Conservation (phyloP, 805 yeast genomes). For the Candida quercuum region DNA sequence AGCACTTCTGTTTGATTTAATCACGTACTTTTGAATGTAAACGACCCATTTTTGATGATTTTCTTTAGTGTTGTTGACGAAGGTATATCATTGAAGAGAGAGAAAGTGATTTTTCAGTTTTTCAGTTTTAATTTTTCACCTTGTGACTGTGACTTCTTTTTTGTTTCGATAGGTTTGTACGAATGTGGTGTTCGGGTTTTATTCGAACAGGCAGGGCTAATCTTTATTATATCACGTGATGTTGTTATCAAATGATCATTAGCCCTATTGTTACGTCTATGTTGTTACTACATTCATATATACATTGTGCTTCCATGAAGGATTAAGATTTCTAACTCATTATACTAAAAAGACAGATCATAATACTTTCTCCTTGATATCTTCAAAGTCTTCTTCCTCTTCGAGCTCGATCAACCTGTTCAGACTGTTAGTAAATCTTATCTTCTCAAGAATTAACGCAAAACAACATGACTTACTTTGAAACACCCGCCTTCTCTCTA, state of each 20-base stretch:
- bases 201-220: no score
- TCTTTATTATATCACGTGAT: not conserved
- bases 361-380: slow-evolving; percentile 34
- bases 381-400: slow-evolving; percentile 69
- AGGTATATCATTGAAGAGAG: no score
- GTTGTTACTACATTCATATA: no score
- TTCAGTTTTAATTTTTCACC: no score
- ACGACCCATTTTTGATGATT: slow-evolving; percentile 92
- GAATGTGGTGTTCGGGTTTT: slow-evolving; percentile 1
- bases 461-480: slow-evolving; percentile 29
- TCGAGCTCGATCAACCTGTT: slow-evolving; percentile 50
- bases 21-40: slow-evolving; percentile 94
- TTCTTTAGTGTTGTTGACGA: slow-evolving; percentile 27
- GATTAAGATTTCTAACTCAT: no score
- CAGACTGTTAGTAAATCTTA: slow-evolving; percentile 11
- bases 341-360: no score
- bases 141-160: no score
- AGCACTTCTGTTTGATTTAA: slow-evolving; percentile 4
- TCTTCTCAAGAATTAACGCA: no score
- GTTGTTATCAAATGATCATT: no score
- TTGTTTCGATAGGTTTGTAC: no score
- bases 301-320: no score
- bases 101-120: slow-evolving; percentile 1
- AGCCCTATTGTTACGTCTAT: no score
- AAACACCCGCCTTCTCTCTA: slow-evolving; percentile 46